Conservation (phyloP, 108 stramenopile genomes). For the Schizochytrium sp. region DNA sequence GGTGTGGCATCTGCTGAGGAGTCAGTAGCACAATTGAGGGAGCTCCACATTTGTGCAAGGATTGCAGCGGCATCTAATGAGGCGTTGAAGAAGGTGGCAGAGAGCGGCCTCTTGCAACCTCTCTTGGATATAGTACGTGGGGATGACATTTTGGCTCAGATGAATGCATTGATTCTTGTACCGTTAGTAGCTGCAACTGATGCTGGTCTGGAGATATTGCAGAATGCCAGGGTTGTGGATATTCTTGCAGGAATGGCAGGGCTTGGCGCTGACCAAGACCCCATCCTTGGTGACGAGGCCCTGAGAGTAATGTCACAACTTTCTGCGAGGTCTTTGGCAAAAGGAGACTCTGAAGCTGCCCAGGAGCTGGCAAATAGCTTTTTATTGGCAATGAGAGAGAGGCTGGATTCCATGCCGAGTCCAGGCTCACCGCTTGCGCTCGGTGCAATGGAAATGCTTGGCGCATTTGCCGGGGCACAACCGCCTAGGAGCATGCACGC, state of each 20-base stretch:
- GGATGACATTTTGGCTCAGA: slow-evolving; percentile 13
- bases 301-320: slow-evolving; percentile 57
- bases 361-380: neutral
- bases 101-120: neutral
- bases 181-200: slow-evolving; percentile 33
- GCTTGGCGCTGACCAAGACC: neutral
- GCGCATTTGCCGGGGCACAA: slow-evolving; percentile 58
- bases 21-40: slow-evolving; percentile 7
- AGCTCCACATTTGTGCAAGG: neutral
- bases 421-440: slow-evolving; percentile 9
- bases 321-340: slow-evolving; percentile 29
- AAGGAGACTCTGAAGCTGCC: neutral
- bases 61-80: neutral
- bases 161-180: slow-evolving; percentile 13
- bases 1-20: neutral
- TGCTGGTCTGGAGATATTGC: neutral
- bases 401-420: neutral
- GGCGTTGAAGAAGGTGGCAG: neutral
- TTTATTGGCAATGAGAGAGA: neutral
- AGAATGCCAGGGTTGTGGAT: slow-evolving; percentile 25
- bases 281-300: slow-evolving; percentile 49
- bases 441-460: slow-evolving; percentile 17
- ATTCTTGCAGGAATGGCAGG: slow-evolving; percentile 8
- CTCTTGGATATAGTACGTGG: slow-evolving; percentile 27
- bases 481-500: slow-evolving; percentile 26